phyloP scores from a whole-genome alignment of 768 basidiomycete genomes.

The Boletus tomentosulus region DNA sequence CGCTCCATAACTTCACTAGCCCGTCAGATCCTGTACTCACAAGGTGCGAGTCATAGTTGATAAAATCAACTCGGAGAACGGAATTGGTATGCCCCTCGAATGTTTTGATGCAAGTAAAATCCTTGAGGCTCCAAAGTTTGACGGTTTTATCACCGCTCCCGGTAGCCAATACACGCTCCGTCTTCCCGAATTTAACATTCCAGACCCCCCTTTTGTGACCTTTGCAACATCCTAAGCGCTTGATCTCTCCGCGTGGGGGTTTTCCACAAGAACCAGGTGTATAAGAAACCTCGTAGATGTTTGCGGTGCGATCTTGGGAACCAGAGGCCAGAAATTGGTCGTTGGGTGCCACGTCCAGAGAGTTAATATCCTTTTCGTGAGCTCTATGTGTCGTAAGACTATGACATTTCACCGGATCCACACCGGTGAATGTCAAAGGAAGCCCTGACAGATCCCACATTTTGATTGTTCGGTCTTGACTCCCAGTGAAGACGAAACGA shows the following conservation, averaged over 20 bases:
- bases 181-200: conserved; percentile 83
- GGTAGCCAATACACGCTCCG: conserved; percentile 82
- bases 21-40: conserved; percentile 93
- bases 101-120: conserved; percentile 91
- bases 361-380: conserved; percentile 99
- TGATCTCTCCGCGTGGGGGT: conserved; percentile 63
- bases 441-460: conserved; percentile 88
- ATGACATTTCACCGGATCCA: conserved; percentile 47
- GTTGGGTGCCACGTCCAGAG: conserved; percentile 88
- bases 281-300: conserved; percentile 78
- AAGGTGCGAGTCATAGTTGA: conserved; percentile 79
- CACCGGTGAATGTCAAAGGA: conserved; percentile 28
- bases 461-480: conserved; percentile 96
- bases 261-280: conserved; percentile 35
- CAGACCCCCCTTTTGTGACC: conserved; percentile 98
- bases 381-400: conserved; percentile 85
- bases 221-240: conserved; percentile 80
- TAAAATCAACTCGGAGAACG: conserved; percentile 87
- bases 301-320: conserved; percentile 93
- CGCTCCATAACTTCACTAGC: conserved; percentile 92
- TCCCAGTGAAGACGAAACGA: conserved; percentile 88
- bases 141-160: conserved; percentile 95
- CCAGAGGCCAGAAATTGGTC: conserved; percentile 87
- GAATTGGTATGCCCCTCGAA: conserved; percentile 99
- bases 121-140: conserved; percentile 90